These are phyloP conservation scores for Geopyxis carbonaria DNA, from an alignment of 495 filamentous ascomycete species.

Conservation along the genomic window DNA sequence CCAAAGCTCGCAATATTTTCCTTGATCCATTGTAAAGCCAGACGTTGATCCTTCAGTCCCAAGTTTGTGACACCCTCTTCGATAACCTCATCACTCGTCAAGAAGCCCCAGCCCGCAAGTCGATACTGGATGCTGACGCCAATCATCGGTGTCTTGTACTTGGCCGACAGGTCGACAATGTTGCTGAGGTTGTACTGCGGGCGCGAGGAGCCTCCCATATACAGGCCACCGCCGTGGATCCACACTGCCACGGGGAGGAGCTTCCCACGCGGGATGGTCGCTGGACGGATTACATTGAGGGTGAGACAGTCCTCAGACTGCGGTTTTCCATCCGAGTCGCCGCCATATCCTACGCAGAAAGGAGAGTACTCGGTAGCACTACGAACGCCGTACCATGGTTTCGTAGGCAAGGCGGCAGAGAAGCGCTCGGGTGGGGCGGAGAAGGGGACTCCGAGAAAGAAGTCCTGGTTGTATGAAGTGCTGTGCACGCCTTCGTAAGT, in stretches of 20 bases:
- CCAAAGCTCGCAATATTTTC: slow-evolving; percentile 34
- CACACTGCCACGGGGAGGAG: slow-evolving; percentile 8
- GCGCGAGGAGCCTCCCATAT: not conserved
- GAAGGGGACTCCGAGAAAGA: slow-evolving; percentile 35
- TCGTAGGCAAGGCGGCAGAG: too few relatives aligned
- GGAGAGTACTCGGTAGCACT: too few relatives aligned
- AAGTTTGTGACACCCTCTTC: not conserved
- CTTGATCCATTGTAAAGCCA: slow-evolving; percentile 33
- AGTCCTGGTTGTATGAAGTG: slow-evolving; percentile 29
- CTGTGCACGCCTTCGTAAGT: slow-evolving; percentile 28
- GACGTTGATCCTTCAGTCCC: slow-evolving; percentile 2
- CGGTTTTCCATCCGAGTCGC: not conserved
- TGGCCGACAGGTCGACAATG: slow-evolving; percentile 5
- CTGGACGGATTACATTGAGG: slow-evolving; percentile 4
- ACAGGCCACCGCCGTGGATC: slow-evolving; percentile 7
- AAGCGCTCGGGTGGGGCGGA: slow-evolving; percentile 27
- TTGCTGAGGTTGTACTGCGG: slow-evolving; percentile 3
- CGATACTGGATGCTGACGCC: slow-evolving; percentile 3
- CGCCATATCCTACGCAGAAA: too few relatives aligned
- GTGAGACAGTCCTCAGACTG: slow-evolving; percentile 5
- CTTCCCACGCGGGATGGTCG: not conserved
- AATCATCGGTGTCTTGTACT: slow-evolving; percentile 1
- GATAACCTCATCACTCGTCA: slow-evolving; percentile 3
- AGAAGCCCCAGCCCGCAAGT: slow-evolving; percentile 1
- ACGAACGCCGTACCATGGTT: not conserved